A percentile compares a stretch with the other conserved stretches of the same genome.
Evolutionary conservation across 768 basidiomycete genomes (phyloP).

Genomic region (Pluteus cervinus): DNA sequence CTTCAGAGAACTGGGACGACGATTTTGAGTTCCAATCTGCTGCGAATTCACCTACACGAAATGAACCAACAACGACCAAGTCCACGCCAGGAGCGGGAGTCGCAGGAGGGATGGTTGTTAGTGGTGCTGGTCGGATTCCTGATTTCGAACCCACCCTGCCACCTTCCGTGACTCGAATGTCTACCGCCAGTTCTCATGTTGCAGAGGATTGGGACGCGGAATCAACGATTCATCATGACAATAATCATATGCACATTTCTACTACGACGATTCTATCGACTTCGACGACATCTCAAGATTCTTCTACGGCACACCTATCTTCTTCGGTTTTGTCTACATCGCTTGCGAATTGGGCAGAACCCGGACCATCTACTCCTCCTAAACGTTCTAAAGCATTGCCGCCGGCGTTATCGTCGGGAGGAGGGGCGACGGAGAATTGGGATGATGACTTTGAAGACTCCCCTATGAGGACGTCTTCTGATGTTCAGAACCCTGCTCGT

Average conservation of each 20-base stretch:
- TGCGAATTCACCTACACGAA: slow-evolving; percentile 11
- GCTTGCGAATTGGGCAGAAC: slow-evolving; percentile 37
- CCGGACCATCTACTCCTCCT: slow-evolving; percentile 43
- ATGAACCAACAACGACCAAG: slow-evolving; percentile 9
- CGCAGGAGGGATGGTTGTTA: too few relatives aligned
- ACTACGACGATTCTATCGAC: background rate
- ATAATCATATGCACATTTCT: too few relatives aligned
- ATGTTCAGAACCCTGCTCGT: background rate
- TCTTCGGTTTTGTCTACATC: background rate
- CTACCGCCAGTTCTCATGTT: slow-evolving; percentile 27
- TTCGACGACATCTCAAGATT: slow-evolving; percentile 6
- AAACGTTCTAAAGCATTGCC: slow-evolving; percentile 18
- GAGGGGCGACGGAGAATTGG: slow-evolving; percentile 46
- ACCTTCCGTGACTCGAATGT: slow-evolving; percentile 28
- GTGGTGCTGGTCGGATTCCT: too few relatives aligned
- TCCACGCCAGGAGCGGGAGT: too few relatives aligned
- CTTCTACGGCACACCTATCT: background rate
- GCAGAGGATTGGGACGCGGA: slow-evolving; percentile 40
- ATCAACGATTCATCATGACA: slow-evolving; percentile 8
- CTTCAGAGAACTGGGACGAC: slow-evolving; percentile 28
- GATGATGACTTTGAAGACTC: slow-evolving; percentile 63
- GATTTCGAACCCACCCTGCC: too few relatives aligned
- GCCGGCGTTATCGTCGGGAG: slow-evolving; percentile 15
- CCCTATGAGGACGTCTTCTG: slow-evolving; percentile 16
- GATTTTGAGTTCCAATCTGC: slow-evolving; percentile 22